phyloP scores from a whole-genome alignment of 164 flowering plant genomes.

The Brasenia schreberi region DNA sequence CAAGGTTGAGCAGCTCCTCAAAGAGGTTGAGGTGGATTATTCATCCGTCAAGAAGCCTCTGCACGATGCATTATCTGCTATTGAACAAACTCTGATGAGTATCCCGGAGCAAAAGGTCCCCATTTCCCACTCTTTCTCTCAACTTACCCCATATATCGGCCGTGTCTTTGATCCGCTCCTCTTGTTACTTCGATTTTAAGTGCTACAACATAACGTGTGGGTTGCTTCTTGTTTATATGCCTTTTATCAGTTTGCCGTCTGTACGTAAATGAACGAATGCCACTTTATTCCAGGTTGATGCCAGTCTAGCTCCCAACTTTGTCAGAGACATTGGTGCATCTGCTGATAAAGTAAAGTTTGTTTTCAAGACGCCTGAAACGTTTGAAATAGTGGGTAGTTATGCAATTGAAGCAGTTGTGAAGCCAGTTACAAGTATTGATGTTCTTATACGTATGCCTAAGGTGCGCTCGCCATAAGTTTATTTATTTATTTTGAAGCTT shows the following conservation, averaged over 20 bases:
- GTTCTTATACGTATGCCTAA: constrained; percentile 69
- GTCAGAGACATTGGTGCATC: constrained; percentile 51
- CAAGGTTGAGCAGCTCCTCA: constrained; percentile 52
- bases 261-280: too few relatives aligned
- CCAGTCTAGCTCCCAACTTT: constrained; percentile 60
- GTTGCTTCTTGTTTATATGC: too few relatives aligned
- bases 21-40: constrained; percentile 56
- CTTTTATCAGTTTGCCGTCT: background rate
- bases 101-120: constrained; percentile 48
- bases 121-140: background rate
- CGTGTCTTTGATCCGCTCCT: background rate
- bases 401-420: constrained; percentile 35
- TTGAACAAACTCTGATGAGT: constrained; percentile 34
- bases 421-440: constrained; percentile 57
- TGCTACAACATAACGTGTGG: too few relatives aligned
- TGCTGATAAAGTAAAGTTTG: constrained; percentile 61
- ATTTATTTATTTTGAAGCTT: background rate
- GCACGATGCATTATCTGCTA: constrained; percentile 43
- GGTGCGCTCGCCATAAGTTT: constrained; percentile 22
- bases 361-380: constrained; percentile 53
- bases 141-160: background rate
- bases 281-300: constrained; percentile 37
- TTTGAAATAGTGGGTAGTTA: constrained; percentile 72
- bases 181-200: background rate
- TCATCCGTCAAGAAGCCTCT: constrained; percentile 25